Conservation (phyloP, 2,329 filamentous ascomycete species). For the Lomentospora prolificans region DNA sequence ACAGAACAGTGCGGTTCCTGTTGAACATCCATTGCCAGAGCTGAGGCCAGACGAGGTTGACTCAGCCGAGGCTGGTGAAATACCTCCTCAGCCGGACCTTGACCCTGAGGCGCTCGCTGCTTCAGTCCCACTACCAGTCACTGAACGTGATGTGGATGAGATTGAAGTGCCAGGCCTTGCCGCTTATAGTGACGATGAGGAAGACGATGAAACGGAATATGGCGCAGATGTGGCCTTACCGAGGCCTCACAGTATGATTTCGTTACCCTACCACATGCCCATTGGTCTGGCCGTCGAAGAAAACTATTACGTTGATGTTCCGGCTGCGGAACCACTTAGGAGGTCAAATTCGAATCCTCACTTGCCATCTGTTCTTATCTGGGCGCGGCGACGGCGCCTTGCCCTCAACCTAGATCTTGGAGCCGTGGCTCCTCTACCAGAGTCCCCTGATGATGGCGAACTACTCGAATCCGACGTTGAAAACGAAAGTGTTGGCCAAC, state of each 20-base stretch:
- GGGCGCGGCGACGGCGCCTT: background rate
- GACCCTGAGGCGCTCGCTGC: conserved; percentile 23
- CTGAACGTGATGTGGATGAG: conserved; percentile 61
- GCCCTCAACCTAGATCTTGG: background rate
- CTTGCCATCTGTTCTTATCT: conserved; percentile 19
- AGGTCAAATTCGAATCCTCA: conserved; percentile 41
- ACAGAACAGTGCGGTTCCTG: conserved; percentile 13
- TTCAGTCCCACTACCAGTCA: conserved; percentile 57
- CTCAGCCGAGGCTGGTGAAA: conserved; percentile 30
- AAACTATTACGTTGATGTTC: conserved; percentile 8
- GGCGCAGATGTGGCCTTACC: conserved; percentile 19
- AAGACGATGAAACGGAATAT: conserved; percentile 30
- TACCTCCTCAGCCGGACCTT: conserved; percentile 23
- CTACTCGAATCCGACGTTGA: background rate
- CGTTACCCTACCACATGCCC: conserved; percentile 18
- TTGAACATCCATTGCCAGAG: background rate
- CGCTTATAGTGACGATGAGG: conserved; percentile 52
- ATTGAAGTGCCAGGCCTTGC: conserved; percentile 69
- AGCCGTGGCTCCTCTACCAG: background rate
- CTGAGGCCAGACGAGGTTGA: conserved; percentile 9
- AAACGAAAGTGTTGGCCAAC: background rate
- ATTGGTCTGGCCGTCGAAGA: background rate
- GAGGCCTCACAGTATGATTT: conserved; percentile 39
- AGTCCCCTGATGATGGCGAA: background rate
- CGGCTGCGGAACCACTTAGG: conserved; percentile 24